These are phyloP conservation scores for Cercophora scortea DNA, from an alignment of 495 filamentous ascomycete species.

Conservation along the genomic window DNA sequence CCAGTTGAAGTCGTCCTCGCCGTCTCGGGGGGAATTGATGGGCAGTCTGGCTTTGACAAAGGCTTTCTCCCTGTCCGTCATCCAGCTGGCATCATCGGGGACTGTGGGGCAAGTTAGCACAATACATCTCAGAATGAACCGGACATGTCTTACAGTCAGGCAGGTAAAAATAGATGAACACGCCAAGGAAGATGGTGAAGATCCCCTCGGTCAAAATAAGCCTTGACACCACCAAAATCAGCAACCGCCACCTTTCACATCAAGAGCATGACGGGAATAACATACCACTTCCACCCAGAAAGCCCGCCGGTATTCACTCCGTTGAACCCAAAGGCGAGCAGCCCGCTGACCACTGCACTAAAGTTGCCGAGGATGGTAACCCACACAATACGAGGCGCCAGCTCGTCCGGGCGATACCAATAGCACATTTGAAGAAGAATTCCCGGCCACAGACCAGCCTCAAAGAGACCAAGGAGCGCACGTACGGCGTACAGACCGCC, in stretches of 20 bases:
- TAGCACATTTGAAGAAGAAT: slow-evolving; percentile 33
- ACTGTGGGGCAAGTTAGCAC: slow-evolving; percentile 12
- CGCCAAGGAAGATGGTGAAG: slow-evolving; percentile 26
- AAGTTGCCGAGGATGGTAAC: slow-evolving; percentile 24
- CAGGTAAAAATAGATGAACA: slow-evolving; percentile 27
- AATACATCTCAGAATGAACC: not conserved
- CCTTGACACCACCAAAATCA: not conserved
- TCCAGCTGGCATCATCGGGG: slow-evolving; percentile 30
- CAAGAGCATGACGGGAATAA: slow-evolving; percentile 11
- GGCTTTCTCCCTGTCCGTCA: slow-evolving; percentile 31
- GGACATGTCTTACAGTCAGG: slow-evolving; percentile 29
- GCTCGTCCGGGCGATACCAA: slow-evolving; percentile 39
- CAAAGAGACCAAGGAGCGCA: slow-evolving; percentile 30
- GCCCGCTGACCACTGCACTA: slow-evolving; percentile 28
- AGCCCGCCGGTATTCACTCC: slow-evolving; percentile 22
- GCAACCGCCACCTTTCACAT: not conserved
- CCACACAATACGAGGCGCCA: slow-evolving; percentile 21
- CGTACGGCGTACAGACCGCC: slow-evolving; percentile 26
- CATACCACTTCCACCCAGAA: slow-evolving; percentile 35
- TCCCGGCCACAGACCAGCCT: slow-evolving; percentile 36
- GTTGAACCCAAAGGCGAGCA: slow-evolving; percentile 37
- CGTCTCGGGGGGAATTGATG: slow-evolving; percentile 27
- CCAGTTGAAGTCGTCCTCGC: slow-evolving; percentile 29
- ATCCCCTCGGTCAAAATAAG: slow-evolving; percentile 33
- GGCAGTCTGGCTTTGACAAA: slow-evolving; percentile 37